phyloP scores from a whole-genome alignment of 2,329 filamentous ascomycete genomes.

The Pyrenophora teres region DNA sequence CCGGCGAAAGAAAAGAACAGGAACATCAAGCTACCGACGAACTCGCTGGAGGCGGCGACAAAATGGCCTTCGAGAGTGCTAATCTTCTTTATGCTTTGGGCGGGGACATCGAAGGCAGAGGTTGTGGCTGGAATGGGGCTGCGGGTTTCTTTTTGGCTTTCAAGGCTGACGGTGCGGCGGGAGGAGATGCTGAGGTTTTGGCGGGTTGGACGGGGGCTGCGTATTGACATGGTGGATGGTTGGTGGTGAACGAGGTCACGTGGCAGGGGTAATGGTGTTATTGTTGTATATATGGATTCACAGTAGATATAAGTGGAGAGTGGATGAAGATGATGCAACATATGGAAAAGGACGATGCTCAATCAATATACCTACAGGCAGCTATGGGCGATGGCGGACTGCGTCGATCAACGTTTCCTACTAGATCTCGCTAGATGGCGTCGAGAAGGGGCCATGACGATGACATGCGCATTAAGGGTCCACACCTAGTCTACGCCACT shows the following conservation, averaged over 20 bases:
- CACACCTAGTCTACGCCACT: slow-evolving; percentile 3
- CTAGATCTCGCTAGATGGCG: not conserved
- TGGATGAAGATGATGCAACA: too few species aligned
- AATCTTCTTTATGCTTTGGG: slow-evolving; percentile 7
- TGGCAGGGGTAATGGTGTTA: too few species aligned
- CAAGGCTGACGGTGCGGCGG: slow-evolving; percentile 6
- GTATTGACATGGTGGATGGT: slow-evolving; percentile 12
- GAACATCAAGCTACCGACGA: slow-evolving; percentile 41
- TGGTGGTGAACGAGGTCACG: not conserved
- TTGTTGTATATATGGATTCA: too few species aligned
- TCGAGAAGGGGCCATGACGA: slow-evolving; percentile 1
- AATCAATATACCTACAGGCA: not conserved
- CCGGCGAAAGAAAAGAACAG: slow-evolving; percentile 38
- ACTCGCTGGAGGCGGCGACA: slow-evolving; percentile 35
- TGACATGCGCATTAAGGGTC: slow-evolving; percentile 8
- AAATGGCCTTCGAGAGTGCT: slow-evolving; percentile 24
- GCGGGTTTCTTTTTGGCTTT: not conserved
- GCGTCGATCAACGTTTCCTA: not conserved
- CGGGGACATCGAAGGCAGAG: slow-evolving; percentile 3
- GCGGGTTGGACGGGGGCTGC: not conserved
- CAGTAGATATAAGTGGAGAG: too few species aligned
- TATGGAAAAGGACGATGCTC: too few species aligned
- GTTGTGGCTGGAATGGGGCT: not conserved
- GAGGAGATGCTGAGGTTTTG: slow-evolving; percentile 14
- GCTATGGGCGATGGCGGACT: not conserved